Evolutionary conservation across 768 basidiomycete species (phyloP), one percentile per base, ranked within the genome.

Genomic region (Tricholoma furcatifolium): DNA sequence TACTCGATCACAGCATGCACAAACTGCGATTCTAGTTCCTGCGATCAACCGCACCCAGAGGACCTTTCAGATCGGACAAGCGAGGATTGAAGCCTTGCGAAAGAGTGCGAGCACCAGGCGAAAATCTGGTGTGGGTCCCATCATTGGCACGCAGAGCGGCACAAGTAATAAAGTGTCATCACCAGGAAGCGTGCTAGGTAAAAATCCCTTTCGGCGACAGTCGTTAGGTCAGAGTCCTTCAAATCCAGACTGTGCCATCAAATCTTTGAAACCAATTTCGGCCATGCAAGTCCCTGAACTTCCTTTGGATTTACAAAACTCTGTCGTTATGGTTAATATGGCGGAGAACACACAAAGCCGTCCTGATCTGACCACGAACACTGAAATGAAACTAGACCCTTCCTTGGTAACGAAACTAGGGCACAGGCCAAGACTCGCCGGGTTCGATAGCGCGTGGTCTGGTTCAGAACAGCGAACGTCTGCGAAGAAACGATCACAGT

Each of bases 281-380:
- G 50, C 63, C 2, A 57, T 68, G n/a, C 61, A 67, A 44, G 48
- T 68, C 24, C 67, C 65, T 10, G 15, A 57, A n/a, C 59, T 68
- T 23, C 55, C 62, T 15, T 30, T 7, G 47, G 57, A 31, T 36
- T 39, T 58, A 45, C 45, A 55, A 38, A 11, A 38, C 36, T 4
- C 36, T 38, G 36, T 7, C 27, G 7, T 7, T 27, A 27, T 27
- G 27, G 27, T 27, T 7, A 7, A 27, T 30, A 15, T 12, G 24
- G 17, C 52, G 17, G 36, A 27, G 34, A 47, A 44, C 27, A 38
- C 17, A 30, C 24, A 6, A 27, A 53, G 51, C 32, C 18, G 47
- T 31, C 24, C 50, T 7, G 51, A 35, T 35, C 24, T 50, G 48
- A 36, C 31, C 14, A 7, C 51, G 39, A 38, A 42, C 4, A 41